Percentiles rank a stretch among this genome's conserved stretches.
Conservation (phyloP, 2,329 filamentous ascomycete genomes). For the Trichoderma asperellum region DNA sequence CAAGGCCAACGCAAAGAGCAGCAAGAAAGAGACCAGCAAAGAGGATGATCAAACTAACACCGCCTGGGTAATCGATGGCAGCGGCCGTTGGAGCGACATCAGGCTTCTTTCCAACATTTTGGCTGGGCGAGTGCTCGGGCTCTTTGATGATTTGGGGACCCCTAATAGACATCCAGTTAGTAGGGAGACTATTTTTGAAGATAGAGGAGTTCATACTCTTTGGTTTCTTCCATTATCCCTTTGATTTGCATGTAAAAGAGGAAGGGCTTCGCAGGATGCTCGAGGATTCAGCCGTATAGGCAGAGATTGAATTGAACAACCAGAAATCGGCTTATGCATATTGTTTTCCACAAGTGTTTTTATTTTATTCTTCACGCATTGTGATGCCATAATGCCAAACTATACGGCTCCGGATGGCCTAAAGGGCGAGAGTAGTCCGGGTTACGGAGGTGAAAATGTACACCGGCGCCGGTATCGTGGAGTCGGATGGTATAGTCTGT, state of each 20-base stretch:
- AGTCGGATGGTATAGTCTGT: background rate
- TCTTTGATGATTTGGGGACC: background rate
- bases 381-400: background rate
- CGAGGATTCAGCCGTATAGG: background rate
- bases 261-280: background rate
- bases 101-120: background rate
- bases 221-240: background rate
- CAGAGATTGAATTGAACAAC: background rate
- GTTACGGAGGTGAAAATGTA: background rate
- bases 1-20: constrained; percentile 8
- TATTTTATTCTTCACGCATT: background rate
- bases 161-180: background rate
- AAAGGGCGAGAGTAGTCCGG: background rate
- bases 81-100: background rate
- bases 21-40: constrained; percentile 17
- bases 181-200: background rate
- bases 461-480: background rate
- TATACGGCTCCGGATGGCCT: background rate
- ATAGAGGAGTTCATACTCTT: background rate
- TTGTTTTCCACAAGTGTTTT: no score
- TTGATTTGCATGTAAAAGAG: background rate
- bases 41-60: background rate
- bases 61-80: background rate
- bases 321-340: background rate
- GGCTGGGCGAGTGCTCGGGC: background rate